Percentiles rank a stretch among this genome's conserved stretches.
Evolutionary conservation across 106 monocot genomes (phyloP).

Genomic region (Dactylorhiza incarnata): DNA sequence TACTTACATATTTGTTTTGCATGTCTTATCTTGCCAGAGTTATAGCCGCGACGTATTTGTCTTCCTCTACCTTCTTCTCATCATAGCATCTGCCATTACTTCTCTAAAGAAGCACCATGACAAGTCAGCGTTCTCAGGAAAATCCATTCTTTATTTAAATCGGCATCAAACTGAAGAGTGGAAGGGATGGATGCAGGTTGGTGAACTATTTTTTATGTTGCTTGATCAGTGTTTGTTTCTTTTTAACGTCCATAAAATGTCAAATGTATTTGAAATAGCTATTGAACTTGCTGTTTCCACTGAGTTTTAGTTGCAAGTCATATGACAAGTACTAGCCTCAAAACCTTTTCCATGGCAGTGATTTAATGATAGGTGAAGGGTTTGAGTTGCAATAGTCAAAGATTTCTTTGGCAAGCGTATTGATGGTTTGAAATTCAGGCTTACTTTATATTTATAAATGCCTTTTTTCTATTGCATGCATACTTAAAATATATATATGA

Average conservation of each 20-base stretch:
- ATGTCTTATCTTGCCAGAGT: conserved; percentile 18
- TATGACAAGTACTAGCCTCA: neutral
- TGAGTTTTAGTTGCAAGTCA: neutral
- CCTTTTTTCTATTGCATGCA: no score
- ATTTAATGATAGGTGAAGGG: neutral
- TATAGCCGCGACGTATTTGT: conserved; percentile 47
- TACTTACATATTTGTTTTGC: neutral
- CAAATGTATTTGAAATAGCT: neutral
- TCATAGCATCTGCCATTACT: conserved; percentile 40
- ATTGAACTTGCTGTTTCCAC: neutral
- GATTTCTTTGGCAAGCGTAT: neutral
- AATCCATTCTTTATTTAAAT: conserved; percentile 42
- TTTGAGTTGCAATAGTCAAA: neutral
- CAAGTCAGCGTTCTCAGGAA: conserved; percentile 43
- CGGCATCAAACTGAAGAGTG: conserved; percentile 56
- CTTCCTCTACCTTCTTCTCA: conserved; percentile 44
- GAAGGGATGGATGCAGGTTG: conserved; percentile 55
- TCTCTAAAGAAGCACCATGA: conserved; percentile 45
- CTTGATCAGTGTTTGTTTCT: conserved; percentile 1
- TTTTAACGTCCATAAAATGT: neutral
- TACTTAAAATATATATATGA: neutral
- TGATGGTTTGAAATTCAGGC: neutral
- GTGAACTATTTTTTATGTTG: neutral
- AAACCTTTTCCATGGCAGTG: neutral
- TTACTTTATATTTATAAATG: neutral